These are phyloP conservation scores for Camelina neglecta DNA, from an alignment of 345 rosid species.

Conservation along the genomic window DNA sequence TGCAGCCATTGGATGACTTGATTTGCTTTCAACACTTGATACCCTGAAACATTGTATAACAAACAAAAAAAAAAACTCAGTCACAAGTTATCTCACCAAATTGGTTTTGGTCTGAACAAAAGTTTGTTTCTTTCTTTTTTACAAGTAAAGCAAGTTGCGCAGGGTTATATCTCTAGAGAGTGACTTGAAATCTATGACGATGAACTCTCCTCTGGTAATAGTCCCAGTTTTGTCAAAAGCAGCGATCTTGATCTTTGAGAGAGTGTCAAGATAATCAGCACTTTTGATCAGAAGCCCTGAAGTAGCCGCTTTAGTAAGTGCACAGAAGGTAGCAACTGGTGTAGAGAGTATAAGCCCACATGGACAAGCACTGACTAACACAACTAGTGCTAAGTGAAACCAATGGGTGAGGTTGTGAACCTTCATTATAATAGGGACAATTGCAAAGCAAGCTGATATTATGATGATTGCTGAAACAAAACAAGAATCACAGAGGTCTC, in stretches of 20 bases:
- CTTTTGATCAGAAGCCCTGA: slow-evolving; percentile 88
- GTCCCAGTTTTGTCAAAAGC: slow-evolving; percentile 97
- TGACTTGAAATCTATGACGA: slow-evolving; percentile 61
- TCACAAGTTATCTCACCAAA: slow-evolving; percentile 21
- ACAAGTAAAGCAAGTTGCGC: slow-evolving; percentile 74
- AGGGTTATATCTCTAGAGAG: slow-evolving; percentile 53
- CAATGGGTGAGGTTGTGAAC: slow-evolving; percentile 54
- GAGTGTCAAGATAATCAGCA: slow-evolving; percentile 76
- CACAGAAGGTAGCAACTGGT: slow-evolving; percentile 93
- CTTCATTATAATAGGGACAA: slow-evolving; percentile 61
- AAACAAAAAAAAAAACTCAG: not conserved
- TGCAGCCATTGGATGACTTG: slow-evolving; percentile 95
- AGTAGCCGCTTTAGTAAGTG: slow-evolving; percentile 83
- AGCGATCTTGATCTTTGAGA: slow-evolving; percentile 67
- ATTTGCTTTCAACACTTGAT: slow-evolving; percentile 91
- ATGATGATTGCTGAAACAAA: slow-evolving; percentile 61
- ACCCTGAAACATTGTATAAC: slow-evolving; percentile 57
- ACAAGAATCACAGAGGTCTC: slow-evolving; percentile 3
- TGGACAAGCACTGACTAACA: slow-evolving; percentile 91
- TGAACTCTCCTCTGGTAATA: slow-evolving; percentile 87
- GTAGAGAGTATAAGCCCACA: slow-evolving; percentile 95
- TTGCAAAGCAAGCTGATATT: slow-evolving; percentile 58
- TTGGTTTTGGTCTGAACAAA: not conserved
- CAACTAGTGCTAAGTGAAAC: slow-evolving; percentile 81
- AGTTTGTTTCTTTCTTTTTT: slow-evolving; percentile 15